phyloP scores from a whole-genome alignment of 2,329 filamentous ascomycete genomes.

The Cladosporium sp. region DNA sequence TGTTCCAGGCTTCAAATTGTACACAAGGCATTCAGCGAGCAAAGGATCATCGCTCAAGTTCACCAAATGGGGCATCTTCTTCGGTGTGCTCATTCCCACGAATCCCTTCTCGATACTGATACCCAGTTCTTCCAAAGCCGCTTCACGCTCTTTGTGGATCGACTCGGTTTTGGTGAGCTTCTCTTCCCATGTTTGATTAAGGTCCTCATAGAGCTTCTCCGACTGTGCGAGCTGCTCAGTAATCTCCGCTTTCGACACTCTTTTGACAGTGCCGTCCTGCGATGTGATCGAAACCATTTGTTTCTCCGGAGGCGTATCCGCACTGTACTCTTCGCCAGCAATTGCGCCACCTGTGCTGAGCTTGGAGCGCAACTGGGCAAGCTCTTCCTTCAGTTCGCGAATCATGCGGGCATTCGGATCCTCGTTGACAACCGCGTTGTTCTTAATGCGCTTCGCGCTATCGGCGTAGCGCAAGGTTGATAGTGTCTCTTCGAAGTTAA shows the following conservation, averaged over 20 bases:
- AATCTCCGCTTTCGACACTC: slow-evolving; percentile 97
- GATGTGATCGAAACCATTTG: slow-evolving; percentile 94
- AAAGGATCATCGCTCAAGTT: slow-evolving; percentile 79
- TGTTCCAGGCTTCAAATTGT: slow-evolving; percentile 92
- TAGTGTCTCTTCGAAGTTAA: slow-evolving; percentile 97
- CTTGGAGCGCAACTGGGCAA: slow-evolving; percentile 79
- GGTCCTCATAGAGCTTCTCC: slow-evolving; percentile 89
- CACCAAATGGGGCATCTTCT: slow-evolving; percentile 98
- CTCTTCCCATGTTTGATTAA: slow-evolving; percentile 98
- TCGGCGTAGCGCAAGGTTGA: slow-evolving; percentile 95
- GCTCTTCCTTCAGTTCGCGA: slow-evolving; percentile 89
- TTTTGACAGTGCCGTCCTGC: slow-evolving; percentile 78
- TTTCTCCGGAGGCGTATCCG: slow-evolving; percentile 86
- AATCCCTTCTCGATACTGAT: slow-evolving; percentile 99
- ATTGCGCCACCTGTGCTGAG: slow-evolving; percentile 48
- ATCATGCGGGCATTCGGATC: slow-evolving; percentile 99
- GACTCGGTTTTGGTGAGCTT: slow-evolving; percentile 91
- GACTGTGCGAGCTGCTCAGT: slow-evolving; percentile 93
- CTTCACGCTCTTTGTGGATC: slow-evolving; percentile 95
- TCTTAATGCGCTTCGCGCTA: slow-evolving; percentile 98
- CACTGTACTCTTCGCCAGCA: slow-evolving; percentile 69
- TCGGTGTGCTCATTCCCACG: slow-evolving; percentile 87
- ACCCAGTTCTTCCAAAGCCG: slow-evolving; percentile 88
- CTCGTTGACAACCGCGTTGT: slow-evolving; percentile 97
- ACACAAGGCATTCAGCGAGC: slow-evolving; percentile 90